These are phyloP conservation scores for Scytalidium lignicola DNA, from an alignment of 2,329 filamentous ascomycete species.

Conservation along the genomic window DNA sequence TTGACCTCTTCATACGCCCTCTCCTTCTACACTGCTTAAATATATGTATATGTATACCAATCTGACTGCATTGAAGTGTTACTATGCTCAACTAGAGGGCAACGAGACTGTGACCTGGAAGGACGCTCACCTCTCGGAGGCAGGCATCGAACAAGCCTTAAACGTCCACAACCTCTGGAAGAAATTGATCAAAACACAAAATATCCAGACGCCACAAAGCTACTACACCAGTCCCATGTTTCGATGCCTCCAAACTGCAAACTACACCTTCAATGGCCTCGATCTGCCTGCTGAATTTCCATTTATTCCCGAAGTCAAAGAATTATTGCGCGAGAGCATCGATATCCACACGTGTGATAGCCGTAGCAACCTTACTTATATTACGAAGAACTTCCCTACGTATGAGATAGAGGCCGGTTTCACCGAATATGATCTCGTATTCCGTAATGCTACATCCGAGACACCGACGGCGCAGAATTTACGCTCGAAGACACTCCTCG, in stretches of 20 bases:
- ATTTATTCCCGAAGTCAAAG: slow-evolving; percentile 55
- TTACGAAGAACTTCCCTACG: slow-evolving; percentile 42
- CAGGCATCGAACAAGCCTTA: slow-evolving; percentile 48
- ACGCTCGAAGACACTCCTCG: slow-evolving; percentile 41
- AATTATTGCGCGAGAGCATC: slow-evolving; percentile 57
- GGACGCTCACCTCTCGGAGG: slow-evolving; percentile 54
- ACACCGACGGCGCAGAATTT: slow-evolving; percentile 38
- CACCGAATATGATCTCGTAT: slow-evolving; percentile 44
- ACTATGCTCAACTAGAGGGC: slow-evolving; percentile 57
- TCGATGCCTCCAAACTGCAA: slow-evolving; percentile 55
- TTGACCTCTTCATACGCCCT: not conserved
- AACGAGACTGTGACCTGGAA: slow-evolving; percentile 56
- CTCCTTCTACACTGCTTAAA: too few relatives aligned
- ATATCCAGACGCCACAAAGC: slow-evolving; percentile 52
- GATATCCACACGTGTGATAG: slow-evolving; percentile 62
- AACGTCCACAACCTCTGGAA: slow-evolving; percentile 54
- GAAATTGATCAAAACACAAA: slow-evolving; percentile 40
- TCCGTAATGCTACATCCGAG: slow-evolving; percentile 36
- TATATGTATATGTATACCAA: too few relatives aligned
- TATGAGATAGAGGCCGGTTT: slow-evolving; percentile 55
- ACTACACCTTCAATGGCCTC: slow-evolving; percentile 50
- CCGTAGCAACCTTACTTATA: slow-evolving; percentile 45
- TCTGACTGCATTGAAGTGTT: slow-evolving; percentile 38
- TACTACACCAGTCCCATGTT: slow-evolving; percentile 59
- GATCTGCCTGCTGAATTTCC: slow-evolving; percentile 40